Conservation (phyloP, 352 stramenopile genomes). For the Blastocystis sp. region DNA sequence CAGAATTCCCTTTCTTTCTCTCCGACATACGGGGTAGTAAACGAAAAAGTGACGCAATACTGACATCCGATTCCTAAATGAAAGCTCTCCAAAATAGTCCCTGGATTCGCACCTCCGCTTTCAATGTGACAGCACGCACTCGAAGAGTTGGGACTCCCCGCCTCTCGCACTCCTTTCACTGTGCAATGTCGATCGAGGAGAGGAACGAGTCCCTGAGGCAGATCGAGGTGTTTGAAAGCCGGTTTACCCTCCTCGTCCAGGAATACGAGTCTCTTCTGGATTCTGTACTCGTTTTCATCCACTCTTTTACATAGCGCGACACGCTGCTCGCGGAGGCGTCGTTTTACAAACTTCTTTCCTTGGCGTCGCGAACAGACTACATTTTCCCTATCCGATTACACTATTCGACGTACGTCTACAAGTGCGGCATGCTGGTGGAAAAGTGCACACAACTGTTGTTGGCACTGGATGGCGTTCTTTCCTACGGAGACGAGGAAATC, state of each 20-base stretch:
- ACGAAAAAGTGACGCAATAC: neutral
- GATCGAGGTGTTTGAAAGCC: neutral
- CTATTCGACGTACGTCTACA: conserved; percentile 53
- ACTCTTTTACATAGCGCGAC: neutral
- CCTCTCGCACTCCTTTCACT: too few relatives aligned
- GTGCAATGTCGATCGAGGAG: neutral
- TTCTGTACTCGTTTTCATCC: neutral
- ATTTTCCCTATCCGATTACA: conserved; percentile 39
- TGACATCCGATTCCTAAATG: neutral
- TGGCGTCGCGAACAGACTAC: conserved; percentile 9
- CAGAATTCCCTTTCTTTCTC: neutral
- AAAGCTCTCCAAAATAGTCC: neutral
- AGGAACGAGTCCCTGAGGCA: neutral
- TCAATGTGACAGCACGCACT: neutral
- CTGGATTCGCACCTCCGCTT: neutral
- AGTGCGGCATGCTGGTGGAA: conserved; percentile 51
- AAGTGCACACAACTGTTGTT: conserved; percentile 42
- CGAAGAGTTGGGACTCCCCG: too few relatives aligned
- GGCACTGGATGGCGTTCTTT: conserved; percentile 20
- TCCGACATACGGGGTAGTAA: neutral
- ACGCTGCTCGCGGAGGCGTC: conserved; percentile 1
- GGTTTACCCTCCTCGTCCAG: neutral
- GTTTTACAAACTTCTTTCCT: conserved; percentile 33
- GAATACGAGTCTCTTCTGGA: conserved; percentile 57
- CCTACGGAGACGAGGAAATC: conserved; percentile 18